A percentile compares a stretch with the other conserved stretches of the same genome.
Evolutionary conservation across 306 rosid genomes (phyloP).

Genomic region (Hippophae tibetana): DNA sequence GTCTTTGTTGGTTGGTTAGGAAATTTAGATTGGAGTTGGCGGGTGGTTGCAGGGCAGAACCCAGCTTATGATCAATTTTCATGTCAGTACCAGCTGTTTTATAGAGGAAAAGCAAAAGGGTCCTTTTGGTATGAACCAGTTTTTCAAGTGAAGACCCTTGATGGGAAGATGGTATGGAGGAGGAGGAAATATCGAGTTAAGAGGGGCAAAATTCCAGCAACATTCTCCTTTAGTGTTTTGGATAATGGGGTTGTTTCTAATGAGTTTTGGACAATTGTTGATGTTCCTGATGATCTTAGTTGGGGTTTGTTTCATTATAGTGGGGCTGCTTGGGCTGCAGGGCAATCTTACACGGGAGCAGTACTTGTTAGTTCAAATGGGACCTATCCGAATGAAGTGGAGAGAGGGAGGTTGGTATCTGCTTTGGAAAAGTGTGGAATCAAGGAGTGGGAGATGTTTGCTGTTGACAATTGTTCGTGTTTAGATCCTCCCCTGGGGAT

Average conservation of each 20-base stretch:
- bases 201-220: slow-evolving; percentile 56
- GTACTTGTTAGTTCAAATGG: slow-evolving; percentile 84
- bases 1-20: slow-evolving; percentile 80
- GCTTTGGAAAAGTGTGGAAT: slow-evolving; percentile 67
- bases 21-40: slow-evolving; percentile 78
- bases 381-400: slow-evolving; percentile 36
- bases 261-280: slow-evolving; percentile 82
- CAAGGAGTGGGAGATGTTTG: slow-evolving; percentile 59
- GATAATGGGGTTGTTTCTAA: slow-evolving; percentile 87
- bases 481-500: slow-evolving; percentile 58
- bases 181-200: slow-evolving; percentile 68
- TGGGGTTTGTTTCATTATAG: slow-evolving; percentile 82
- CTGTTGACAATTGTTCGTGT: slow-evolving; percentile 57
- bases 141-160: slow-evolving; percentile 71
- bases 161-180: slow-evolving; percentile 73
- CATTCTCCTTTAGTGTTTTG: slow-evolving; percentile 66
- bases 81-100: slow-evolving; percentile 77
- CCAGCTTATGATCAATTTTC: slow-evolving; percentile 87
- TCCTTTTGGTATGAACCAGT: slow-evolving; percentile 93
- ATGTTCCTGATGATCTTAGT: slow-evolving; percentile 57
- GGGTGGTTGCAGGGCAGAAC: slow-evolving; percentile 78
- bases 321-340: slow-evolving; percentile 83
- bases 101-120: slow-evolving; percentile 75
- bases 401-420: slow-evolving; percentile 28
- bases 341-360: slow-evolving; percentile 77